Conservation (phyloP, 1,284 basidiomycete species). For the Phellopilus nigrolimitatus region DNA sequence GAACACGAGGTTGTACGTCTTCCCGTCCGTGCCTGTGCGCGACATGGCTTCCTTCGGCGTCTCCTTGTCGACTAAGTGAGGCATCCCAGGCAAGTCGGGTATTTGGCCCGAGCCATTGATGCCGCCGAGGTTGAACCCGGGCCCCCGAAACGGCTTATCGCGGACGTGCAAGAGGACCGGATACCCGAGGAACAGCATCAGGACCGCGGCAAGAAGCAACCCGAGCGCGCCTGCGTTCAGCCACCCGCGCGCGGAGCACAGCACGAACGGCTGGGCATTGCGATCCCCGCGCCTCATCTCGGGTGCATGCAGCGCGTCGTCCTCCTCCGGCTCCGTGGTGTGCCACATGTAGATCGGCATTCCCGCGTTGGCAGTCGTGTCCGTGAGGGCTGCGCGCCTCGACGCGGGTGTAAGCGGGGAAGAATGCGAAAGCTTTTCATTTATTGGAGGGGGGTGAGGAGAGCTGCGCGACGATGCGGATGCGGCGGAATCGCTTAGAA, state of each 20-base stretch:
- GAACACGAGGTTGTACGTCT: conserved; percentile 79
- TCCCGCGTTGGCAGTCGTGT: conserved; percentile 14
- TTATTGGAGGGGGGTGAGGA: conserved; percentile 2
- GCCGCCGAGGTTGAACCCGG: conserved; percentile 36
- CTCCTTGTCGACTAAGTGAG: conserved; percentile 55
- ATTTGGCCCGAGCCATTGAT: conserved; percentile 38
- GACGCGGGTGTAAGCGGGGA: conserved; percentile 11
- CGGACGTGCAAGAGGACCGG: conserved; percentile 25
- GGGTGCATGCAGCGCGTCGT: conserved; percentile 25
- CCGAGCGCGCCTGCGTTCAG: conserved; percentile 25
- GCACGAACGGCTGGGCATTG: conserved; percentile 21
- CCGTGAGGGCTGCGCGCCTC: conserved; percentile 11
- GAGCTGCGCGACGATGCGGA: conserved; percentile 7
- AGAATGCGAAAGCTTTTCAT: conserved; percentile 9
- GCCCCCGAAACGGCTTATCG: conserved; percentile 21
- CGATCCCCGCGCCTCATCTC: conserved; percentile 12
- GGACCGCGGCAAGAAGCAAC: conserved; percentile 19
- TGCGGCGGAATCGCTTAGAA: not conserved
- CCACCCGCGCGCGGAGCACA: conserved; percentile 26
- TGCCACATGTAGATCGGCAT: conserved; percentile 23
- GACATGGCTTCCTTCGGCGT: conserved; percentile 55
- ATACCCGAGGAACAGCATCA: conserved; percentile 23
- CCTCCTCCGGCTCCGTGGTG: conserved; percentile 24
- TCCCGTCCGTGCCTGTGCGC: conserved; percentile 63
- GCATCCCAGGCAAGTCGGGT: conserved; percentile 31